phyloP scores from a whole-genome alignment of 2,329 filamentous ascomycete genomes.

The Monilinia fructigena region DNA sequence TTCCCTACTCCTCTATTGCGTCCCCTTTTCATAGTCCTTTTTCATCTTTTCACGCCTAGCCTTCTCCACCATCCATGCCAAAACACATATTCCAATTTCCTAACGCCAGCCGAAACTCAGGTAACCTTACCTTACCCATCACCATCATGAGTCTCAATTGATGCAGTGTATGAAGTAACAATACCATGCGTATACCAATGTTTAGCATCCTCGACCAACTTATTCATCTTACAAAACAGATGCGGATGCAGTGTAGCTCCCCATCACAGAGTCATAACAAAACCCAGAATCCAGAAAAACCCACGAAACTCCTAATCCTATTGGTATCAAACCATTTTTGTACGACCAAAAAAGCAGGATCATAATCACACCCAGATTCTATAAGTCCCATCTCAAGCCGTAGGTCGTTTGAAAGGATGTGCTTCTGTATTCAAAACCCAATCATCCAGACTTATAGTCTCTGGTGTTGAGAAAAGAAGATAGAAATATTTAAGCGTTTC shows the following conservation, averaged over 20 bases:
- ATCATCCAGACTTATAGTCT: conserved; percentile 61
- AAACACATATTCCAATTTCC: neutral
- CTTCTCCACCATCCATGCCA: neutral
- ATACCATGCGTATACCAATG: neutral
- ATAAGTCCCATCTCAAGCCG: neutral
- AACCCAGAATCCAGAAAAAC: neutral
- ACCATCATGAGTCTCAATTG: neutral
- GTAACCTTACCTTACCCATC: neutral
- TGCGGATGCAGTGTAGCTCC: neutral
- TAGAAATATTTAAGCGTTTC: conserved; percentile 95
- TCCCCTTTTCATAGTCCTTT: neutral
- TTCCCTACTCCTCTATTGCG: neutral
- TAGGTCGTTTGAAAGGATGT: conserved; percentile 40
- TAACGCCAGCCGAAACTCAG: neutral
- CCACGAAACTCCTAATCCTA: conserved; percentile 3
- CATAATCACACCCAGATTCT: neutral
- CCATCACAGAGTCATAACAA: neutral
- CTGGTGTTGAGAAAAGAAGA: conserved; percentile 70
- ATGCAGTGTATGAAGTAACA: neutral
- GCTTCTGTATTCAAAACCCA: conserved; percentile 57
- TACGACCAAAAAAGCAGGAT: conserved; percentile 2
- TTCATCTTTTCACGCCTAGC: neutral
- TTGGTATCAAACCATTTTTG: conserved; percentile 2
- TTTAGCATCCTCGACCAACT: neutral
- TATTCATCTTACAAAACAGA: neutral